A percentile compares a stretch with the other conserved stretches of the same genome.
These are phyloP conservation scores for Mycena belliarum DNA, from an alignment of 768 basidiomycete genomes.

Conservation along the genomic window DNA sequence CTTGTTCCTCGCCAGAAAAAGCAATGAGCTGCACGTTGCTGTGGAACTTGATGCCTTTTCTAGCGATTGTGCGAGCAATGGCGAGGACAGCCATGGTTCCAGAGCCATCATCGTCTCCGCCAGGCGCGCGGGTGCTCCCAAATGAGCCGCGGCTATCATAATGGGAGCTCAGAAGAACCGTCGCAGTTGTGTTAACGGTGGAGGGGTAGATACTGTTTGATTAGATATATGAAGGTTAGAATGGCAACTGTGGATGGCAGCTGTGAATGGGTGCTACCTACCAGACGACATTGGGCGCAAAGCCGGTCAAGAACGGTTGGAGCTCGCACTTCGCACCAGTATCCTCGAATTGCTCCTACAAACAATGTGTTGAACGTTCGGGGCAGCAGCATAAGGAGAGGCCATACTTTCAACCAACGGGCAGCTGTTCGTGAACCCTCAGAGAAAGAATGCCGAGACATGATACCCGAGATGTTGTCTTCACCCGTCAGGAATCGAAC, in stretches of 20 bases:
- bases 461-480: slow-evolving; percentile 66
- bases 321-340: slow-evolving; percentile 77
- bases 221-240: neutral
- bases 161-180: slow-evolving; percentile 79
- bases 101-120: slow-evolving; percentile 55
- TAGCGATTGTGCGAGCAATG: slow-evolving; percentile 74
- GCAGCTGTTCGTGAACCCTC: slow-evolving; percentile 68
- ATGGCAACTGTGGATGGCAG: too few species aligned
- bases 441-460: slow-evolving; percentile 80
- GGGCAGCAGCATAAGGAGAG: neutral
- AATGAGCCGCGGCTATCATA: slow-evolving; percentile 95
- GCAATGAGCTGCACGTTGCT: slow-evolving; percentile 78
- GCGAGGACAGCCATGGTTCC: slow-evolving; percentile 72
- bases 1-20: slow-evolving; percentile 94
- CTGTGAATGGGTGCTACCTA: slow-evolving; percentile 37
- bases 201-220: slow-evolving; percentile 55
- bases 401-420: slow-evolving; percentile 62
- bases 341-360: slow-evolving; percentile 55
- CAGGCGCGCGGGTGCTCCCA: slow-evolving; percentile 67
- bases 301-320: slow-evolving; percentile 65
- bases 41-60: slow-evolving; percentile 67
- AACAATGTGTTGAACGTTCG: neutral
- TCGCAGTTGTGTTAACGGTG: slow-evolving; percentile 56
- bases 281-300: slow-evolving; percentile 89
- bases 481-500: slow-evolving; percentile 87